Conservation (phyloP, 495 filamentous ascomycete species). For the Lasiosphaeria ovina region DNA sequence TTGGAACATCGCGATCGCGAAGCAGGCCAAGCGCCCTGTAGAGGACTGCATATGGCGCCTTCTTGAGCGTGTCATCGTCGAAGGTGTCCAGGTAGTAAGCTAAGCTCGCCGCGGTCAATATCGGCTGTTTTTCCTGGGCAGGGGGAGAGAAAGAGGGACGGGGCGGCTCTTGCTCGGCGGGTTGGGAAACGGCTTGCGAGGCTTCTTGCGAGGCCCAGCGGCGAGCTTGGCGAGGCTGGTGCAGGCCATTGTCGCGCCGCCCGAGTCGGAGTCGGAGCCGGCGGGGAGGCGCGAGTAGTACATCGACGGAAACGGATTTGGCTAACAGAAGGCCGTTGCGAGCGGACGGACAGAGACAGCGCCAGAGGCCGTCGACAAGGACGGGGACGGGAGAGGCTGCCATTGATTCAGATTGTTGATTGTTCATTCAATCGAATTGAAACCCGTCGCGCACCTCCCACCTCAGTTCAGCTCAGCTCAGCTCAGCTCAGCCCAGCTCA, state of each 20-base stretch:
- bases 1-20: constrained; percentile 17
- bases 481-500: too few species aligned
- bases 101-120: too few species aligned
- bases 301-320: too few species aligned
- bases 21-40: constrained; percentile 47
- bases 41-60: constrained; percentile 33
- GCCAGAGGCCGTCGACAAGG: constrained; percentile 63
- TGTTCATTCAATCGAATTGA: too few species aligned
- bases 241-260: neutral
- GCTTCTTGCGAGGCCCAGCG: neutral
- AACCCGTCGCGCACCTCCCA: too few species aligned
- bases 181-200: neutral
- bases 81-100: too few species aligned
- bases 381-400: too few species aligned
- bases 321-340: too few species aligned
- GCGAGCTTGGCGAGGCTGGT: neutral
- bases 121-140: too few species aligned
- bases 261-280: neutral
- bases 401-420: too few species aligned
- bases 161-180: neutral
- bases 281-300: too few species aligned
- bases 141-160: neutral
- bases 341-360: constrained; percentile 63
- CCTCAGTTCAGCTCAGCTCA: too few species aligned
- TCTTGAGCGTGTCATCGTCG: neutral